phyloP scores from a whole-genome alignment of 441 rosid genomes.

The Mallotus repandus region DNA sequence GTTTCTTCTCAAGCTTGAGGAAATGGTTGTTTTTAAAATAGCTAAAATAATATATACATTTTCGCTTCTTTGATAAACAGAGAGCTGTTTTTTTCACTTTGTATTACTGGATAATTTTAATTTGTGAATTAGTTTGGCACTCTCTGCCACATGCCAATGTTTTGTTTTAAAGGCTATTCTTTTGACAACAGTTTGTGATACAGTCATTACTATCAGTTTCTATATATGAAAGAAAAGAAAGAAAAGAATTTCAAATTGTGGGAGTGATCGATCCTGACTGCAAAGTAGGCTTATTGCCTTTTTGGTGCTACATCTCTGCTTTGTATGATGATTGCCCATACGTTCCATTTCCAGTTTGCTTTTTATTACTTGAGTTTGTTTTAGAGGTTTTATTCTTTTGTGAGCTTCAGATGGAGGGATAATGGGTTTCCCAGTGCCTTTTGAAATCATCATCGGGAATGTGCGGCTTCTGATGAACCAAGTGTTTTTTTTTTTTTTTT shows the following conservation, averaged over 20 bases:
- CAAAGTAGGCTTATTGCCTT: not conserved
- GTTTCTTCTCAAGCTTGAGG: not conserved
- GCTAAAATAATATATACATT: no score
- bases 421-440: not conserved
- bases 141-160: not conserved
- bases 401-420: not conserved
- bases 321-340: no score
- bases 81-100: not conserved
- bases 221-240: not conserved
- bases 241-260: not conserved
- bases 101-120: not conserved
- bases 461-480: not conserved
- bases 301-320: not conserved
- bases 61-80: not conserved
- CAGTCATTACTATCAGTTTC: conserved; percentile 1
- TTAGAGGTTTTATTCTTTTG: not conserved
- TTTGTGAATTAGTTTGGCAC: not conserved
- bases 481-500: not conserved
- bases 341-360: not conserved
- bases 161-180: not conserved
- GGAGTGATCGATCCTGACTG: not conserved
- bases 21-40: not conserved
- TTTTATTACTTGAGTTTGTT: not conserved
- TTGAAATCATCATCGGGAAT: not conserved
- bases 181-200: not conserved